These are phyloP conservation scores for Candida tammaniensis DNA, from an alignment of 805 yeast genomes.

Conservation along the genomic window DNA sequence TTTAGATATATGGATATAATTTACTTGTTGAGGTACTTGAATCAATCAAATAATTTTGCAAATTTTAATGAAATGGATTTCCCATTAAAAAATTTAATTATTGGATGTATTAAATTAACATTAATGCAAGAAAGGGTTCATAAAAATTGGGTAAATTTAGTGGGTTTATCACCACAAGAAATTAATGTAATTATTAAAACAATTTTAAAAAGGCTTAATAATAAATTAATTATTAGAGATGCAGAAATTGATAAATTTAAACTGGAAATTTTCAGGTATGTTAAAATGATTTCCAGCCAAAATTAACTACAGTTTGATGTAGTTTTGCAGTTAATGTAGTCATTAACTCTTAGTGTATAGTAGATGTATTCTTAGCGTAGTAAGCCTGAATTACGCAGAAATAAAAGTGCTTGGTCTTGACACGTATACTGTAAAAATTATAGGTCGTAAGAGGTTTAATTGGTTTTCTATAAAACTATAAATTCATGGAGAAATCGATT, in stretches of 20 bases:
- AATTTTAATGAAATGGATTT: constrained; percentile 44
- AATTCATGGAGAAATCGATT: too few species aligned
- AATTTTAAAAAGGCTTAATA: constrained; percentile 38
- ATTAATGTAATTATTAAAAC: constrained; percentile 33
- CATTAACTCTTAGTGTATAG: constrained; percentile 1
- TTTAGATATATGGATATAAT: constrained; percentile 47
- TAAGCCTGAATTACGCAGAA: too few species aligned
- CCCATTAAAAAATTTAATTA: constrained; percentile 36
- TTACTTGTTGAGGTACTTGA: constrained; percentile 42
- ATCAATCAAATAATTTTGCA: constrained; percentile 44
- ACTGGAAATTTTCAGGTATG: constrained; percentile 39
- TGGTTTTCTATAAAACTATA: too few species aligned
- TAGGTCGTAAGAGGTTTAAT: too few species aligned
- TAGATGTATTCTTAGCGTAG: too few species aligned
- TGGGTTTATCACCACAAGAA: constrained; percentile 36
- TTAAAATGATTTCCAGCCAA: constrained; percentile 34
- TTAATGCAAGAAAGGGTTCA: constrained; percentile 26
- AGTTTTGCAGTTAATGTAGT: too few species aligned
- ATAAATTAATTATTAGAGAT: constrained; percentile 36
- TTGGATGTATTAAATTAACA: constrained; percentile 41
- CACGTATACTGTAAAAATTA: too few species aligned
- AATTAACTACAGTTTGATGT: not conserved
- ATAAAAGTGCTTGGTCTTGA: too few species aligned
- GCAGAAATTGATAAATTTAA: constrained; percentile 36
- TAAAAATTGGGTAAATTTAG: constrained; percentile 33